Evolutionary conservation across 345 rosid species (phyloP).

Genomic region (Jatropha curcas): DNA sequence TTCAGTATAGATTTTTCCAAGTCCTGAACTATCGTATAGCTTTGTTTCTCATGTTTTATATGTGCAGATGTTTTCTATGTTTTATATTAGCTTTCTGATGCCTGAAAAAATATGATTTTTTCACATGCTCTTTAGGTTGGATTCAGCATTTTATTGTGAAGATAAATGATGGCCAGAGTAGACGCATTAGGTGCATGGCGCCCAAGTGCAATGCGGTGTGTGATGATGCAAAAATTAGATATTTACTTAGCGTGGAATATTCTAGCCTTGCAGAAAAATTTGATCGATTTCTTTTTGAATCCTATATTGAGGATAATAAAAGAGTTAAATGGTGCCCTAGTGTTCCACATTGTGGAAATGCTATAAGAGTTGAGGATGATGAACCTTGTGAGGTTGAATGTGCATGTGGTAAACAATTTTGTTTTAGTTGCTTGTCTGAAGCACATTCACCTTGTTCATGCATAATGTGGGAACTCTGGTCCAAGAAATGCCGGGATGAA

Average conservation of each 20-base stretch:
- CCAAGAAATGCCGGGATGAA: slow-evolving; percentile 52
- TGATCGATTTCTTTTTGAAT: slow-evolving; percentile 41
- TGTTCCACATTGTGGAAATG: slow-evolving; percentile 52
- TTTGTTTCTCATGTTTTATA: neutral
- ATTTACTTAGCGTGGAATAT: slow-evolving; percentile 31
- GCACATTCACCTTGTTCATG: slow-evolving; percentile 49
- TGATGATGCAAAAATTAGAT: slow-evolving; percentile 37
- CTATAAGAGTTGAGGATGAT: slow-evolving; percentile 36
- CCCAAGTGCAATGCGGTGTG: slow-evolving; percentile 42
- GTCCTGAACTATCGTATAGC: neutral
- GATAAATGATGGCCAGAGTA: slow-evolving; percentile 50
- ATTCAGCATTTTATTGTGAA: slow-evolving; percentile 42
- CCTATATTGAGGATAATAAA: slow-evolving; percentile 48
- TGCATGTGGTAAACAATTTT: slow-evolving; percentile 36
- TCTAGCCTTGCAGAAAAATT: slow-evolving; percentile 39
- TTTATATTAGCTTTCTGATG: slow-evolving; percentile 13
- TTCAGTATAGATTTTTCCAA: neutral
- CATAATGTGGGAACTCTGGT: slow-evolving; percentile 42
- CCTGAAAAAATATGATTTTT: neutral
- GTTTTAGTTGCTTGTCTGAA: slow-evolving; percentile 40
- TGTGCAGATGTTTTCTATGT: neutral
- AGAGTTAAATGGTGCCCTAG: slow-evolving; percentile 56
- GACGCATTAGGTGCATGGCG: slow-evolving; percentile 43
- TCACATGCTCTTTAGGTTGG: slow-evolving; percentile 33
- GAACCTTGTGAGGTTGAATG: slow-evolving; percentile 39